A percentile compares a stretch with the other conserved stretches of the same genome.
These are phyloP conservation scores for Pittosporum tobira DNA, from an alignment of 129 eudicot species.

Conservation along the genomic window DNA sequence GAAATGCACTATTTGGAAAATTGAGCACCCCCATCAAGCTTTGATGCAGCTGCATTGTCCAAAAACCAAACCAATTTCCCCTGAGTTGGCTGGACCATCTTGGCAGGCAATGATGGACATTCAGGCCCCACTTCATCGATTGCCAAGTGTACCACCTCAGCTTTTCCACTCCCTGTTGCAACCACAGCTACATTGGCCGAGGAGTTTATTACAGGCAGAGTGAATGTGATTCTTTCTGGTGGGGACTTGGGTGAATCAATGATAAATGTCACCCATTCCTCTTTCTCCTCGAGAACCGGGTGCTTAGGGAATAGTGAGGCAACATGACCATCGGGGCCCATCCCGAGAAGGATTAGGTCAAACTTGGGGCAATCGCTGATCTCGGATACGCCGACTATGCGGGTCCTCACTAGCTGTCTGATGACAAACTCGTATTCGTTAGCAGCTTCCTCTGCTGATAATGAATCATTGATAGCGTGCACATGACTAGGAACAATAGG, in stretches of 20 bases:
- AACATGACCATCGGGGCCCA: slow-evolving; percentile 85
- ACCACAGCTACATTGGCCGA: slow-evolving; percentile 75
- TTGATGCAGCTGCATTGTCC: slow-evolving; percentile 68
- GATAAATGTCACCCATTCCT: slow-evolving; percentile 69
- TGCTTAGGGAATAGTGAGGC: slow-evolving; percentile 81
- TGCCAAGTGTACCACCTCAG: slow-evolving; percentile 54
- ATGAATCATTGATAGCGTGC: slow-evolving; percentile 62
- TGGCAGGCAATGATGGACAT: slow-evolving; percentile 51
- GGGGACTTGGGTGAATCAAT: slow-evolving; percentile 78
- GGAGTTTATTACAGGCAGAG: slow-evolving; percentile 75
- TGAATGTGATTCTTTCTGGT: slow-evolving; percentile 79
- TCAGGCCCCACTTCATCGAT: slow-evolving; percentile 42
- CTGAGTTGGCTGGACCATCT: slow-evolving; percentile 56
- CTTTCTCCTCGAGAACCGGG: slow-evolving; percentile 45
- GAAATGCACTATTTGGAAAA: slow-evolving; percentile 30
- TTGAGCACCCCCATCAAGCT: slow-evolving; percentile 39
- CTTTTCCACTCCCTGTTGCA: slow-evolving; percentile 60
- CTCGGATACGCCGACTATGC: slow-evolving; percentile 65
- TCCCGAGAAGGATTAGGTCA: slow-evolving; percentile 64
- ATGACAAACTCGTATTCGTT: slow-evolving; percentile 69
- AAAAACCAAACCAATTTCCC: slow-evolving; percentile 92
- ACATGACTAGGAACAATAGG: slow-evolving; percentile 77
- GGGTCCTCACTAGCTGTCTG: slow-evolving; percentile 75
- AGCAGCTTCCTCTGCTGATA: slow-evolving; percentile 81
- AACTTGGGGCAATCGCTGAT: slow-evolving; percentile 81